Percentiles rank a stretch among this genome's conserved stretches.
Evolutionary conservation across 2,329 filamentous ascomycete species (phyloP).

Genomic region (Xylariaceae sp.): DNA sequence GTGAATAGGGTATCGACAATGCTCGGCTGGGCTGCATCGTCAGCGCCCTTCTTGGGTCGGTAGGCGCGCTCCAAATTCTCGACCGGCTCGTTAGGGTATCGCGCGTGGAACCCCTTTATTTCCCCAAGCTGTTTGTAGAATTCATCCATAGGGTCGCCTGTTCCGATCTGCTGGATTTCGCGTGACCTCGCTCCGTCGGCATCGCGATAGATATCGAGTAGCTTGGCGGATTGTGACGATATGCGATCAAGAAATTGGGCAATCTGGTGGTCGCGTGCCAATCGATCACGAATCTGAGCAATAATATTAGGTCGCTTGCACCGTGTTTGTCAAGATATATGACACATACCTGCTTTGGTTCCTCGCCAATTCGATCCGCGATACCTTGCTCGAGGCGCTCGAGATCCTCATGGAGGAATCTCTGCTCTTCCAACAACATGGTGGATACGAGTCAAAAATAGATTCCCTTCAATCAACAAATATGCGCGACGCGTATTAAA

Average conservation of each 20-base stretch:
- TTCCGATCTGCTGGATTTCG: slow-evolving; percentile 79
- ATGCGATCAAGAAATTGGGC: slow-evolving; percentile 81
- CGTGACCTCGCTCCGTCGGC: slow-evolving; percentile 63
- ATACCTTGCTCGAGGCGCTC: slow-evolving; percentile 94
- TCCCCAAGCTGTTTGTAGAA: slow-evolving; percentile 82
- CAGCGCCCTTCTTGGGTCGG: slow-evolving; percentile 59
- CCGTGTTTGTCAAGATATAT: background rate
- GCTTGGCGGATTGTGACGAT: slow-evolving; percentile 73
- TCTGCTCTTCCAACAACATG: slow-evolving; percentile 88
- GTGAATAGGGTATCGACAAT: slow-evolving; percentile 90
- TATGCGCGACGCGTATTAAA: background rate
- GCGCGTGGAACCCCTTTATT: slow-evolving; percentile 81
- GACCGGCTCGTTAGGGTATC: slow-evolving; percentile 89
- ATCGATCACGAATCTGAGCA: slow-evolving; percentile 72
- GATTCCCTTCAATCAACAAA: background rate
- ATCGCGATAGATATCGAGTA: slow-evolving; percentile 82
- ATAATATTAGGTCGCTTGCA: slow-evolving; percentile 22
- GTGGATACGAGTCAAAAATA: slow-evolving; percentile 15
- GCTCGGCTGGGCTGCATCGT: slow-evolving; percentile 56
- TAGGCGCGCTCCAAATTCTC: slow-evolving; percentile 95
- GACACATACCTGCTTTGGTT: slow-evolving; percentile 73
- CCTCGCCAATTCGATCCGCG: slow-evolving; percentile 80
- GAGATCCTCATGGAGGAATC: slow-evolving; percentile 91
- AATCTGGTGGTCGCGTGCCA: slow-evolving; percentile 90
- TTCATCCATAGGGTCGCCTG: slow-evolving; percentile 80